A percentile compares a stretch with the other conserved stretches of the same genome.
Conservation (phyloP, 2,329 filamentous ascomycete species). For the Talaromyces amestolkiae region DNA sequence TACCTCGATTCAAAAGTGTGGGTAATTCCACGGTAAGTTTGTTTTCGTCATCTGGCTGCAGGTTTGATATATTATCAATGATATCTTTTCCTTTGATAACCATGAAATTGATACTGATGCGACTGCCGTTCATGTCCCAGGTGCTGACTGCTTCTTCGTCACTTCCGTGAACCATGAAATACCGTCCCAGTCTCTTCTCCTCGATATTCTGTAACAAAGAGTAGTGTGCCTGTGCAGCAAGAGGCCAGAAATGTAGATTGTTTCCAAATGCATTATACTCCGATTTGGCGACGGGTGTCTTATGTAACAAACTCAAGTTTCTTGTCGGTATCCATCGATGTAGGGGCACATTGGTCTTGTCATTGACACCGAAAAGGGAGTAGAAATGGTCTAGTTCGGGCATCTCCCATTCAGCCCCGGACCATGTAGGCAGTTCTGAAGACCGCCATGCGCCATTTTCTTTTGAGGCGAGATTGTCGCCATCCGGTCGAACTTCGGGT, state of each 20-base stretch:
- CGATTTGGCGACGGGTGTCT: constrained; percentile 18
- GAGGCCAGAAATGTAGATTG: constrained; percentile 18
- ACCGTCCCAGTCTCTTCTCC: constrained; percentile 16
- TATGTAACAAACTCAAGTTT: constrained; percentile 14
- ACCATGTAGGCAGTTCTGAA: constrained; percentile 17
- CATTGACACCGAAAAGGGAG: constrained; percentile 17
- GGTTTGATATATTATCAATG: constrained; percentile 11
- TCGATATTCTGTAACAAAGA: constrained; percentile 19
- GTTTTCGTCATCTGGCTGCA: constrained; percentile 17
- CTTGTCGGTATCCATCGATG: constrained; percentile 19
- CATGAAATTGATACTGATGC: constrained; percentile 20
- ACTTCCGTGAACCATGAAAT: constrained; percentile 20
- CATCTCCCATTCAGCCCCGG: constrained; percentile 18
- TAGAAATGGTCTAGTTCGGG: constrained; percentile 18
- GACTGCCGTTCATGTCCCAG: constrained; percentile 19
- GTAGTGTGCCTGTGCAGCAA: constrained; percentile 19
- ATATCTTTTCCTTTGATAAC: constrained; percentile 17
- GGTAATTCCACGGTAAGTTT: constrained; percentile 17
- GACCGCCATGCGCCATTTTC: constrained; percentile 18
- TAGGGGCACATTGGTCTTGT: constrained; percentile 14
- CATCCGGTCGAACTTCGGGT: constrained; percentile 12
- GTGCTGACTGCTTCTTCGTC: constrained; percentile 20
- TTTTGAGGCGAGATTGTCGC: constrained; percentile 13
- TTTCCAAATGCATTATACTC: constrained; percentile 19
- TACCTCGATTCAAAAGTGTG: constrained; percentile 17